A percentile compares a stretch with the other conserved stretches of the same genome.
Conservation (phyloP, 805 yeast genomes). For the Cyberlindnera galapagoensis region DNA sequence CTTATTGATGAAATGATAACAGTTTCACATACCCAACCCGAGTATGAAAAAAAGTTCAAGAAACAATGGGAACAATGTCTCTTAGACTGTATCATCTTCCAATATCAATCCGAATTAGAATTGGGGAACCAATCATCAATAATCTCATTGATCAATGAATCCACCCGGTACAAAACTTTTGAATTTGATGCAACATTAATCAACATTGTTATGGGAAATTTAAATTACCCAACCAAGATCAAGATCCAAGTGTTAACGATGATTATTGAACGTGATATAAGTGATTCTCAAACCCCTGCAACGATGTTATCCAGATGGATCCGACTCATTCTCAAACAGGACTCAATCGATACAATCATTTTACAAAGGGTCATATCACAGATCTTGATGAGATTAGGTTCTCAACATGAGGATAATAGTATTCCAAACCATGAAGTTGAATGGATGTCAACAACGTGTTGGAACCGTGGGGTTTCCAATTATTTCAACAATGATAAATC, state of each 20-base stretch:
- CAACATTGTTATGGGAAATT: constrained; percentile 12
- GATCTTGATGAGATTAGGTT: constrained; percentile 6
- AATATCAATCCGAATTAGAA: constrained; percentile 22
- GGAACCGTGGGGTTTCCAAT: constrained; percentile 33
- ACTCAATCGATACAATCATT: constrained; percentile 2
- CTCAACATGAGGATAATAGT: constrained; percentile 3
- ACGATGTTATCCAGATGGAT: constrained; percentile 25
- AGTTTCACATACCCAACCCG: constrained; percentile 8
- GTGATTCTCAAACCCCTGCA: constrained; percentile 8
- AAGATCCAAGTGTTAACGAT: constrained; percentile 14
- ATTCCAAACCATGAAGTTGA: constrained; percentile 27
- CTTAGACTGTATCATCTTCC: constrained; percentile 18
- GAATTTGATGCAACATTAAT: constrained; percentile 23
- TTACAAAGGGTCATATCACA: constrained; percentile 11
- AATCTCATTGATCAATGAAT: constrained; percentile 16
- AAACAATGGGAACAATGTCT: constrained; percentile 18
- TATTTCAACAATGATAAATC: constrained; percentile 16
- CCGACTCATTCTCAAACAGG: constrained; percentile 19
- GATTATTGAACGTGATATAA: constrained; percentile 22
- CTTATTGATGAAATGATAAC: constrained; percentile 12
- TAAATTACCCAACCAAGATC: constrained; percentile 16
- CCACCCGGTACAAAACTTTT: constrained; percentile 8
- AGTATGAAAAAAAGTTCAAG: constrained; percentile 7
- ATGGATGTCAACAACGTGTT: constrained; percentile 29
- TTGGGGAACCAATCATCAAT: constrained; percentile 20